These are phyloP conservation scores for Cyberlindnera maclurae DNA, from an alignment of 805 yeast genomes.

Conservation along the genomic window DNA sequence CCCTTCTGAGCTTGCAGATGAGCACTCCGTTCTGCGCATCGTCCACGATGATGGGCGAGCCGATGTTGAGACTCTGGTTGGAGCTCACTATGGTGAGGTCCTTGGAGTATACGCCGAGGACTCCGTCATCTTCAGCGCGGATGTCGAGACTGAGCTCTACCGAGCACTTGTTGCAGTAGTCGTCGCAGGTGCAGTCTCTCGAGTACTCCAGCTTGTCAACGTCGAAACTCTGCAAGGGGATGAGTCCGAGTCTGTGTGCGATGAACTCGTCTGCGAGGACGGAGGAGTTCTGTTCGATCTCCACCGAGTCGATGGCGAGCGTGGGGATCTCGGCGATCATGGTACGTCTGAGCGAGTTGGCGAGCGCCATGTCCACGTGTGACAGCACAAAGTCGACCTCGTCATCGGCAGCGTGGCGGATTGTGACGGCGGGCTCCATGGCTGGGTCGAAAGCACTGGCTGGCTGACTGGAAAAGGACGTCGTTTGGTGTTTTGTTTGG, in stretches of 20 bases:
- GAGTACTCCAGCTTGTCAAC: constrained; percentile 81
- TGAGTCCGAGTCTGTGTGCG: constrained; percentile 87
- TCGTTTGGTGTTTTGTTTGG: not conserved
- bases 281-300: constrained; percentile 85
- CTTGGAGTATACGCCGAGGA: constrained; percentile 84
- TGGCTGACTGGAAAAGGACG: too few relatives aligned
- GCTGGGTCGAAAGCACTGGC: not conserved
- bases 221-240: constrained; percentile 80
- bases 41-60: constrained; percentile 82
- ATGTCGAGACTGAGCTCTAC: constrained; percentile 84
- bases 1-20: constrained; percentile 83
- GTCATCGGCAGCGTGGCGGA: constrained; percentile 78
- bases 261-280: constrained; percentile 96
- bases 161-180: constrained; percentile 92
- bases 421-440: constrained; percentile 65
- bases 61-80: constrained; percentile 41
- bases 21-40: constrained; percentile 76
- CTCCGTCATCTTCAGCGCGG: constrained; percentile 78
- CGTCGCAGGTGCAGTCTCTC: constrained; percentile 96
- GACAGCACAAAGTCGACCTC: constrained; percentile 85
- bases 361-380: constrained; percentile 83
- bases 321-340: constrained; percentile 98
- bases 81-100: constrained; percentile 50
- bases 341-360: constrained; percentile 85
- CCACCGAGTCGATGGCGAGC: constrained; percentile 91